Conservation (phyloP, 352 stramenopile species). For the Phytopythium kandeliae region DNA sequence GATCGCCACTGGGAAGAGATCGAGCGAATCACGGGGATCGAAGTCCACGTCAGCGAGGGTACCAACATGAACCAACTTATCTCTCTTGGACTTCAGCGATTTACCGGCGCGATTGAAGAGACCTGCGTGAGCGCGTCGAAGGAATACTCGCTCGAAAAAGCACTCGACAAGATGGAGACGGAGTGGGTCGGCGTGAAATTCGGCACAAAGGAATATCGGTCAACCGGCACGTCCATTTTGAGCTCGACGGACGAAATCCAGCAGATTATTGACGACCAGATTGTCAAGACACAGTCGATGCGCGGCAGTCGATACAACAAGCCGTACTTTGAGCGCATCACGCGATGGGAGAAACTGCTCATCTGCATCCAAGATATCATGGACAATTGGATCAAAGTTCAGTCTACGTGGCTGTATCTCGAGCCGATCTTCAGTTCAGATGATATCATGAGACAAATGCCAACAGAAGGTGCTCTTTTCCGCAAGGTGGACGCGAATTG, state of each 20-base stretch:
- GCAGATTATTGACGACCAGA: conserved; percentile 93
- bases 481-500: conserved; percentile 86
- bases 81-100: conserved; percentile 79
- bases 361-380: conserved; percentile 90
- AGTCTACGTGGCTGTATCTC: conserved; percentile 91
- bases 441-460: conserved; percentile 93
- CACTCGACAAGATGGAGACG: conserved; percentile 90
- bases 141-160: conserved; percentile 92
- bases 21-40: conserved; percentile 77
- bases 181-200: conserved; percentile 93
- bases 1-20: conserved; percentile 93
- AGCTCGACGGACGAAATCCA: conserved; percentile 89
- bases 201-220: conserved; percentile 91
- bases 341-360: conserved; percentile 88
- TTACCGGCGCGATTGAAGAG: conserved; percentile 87
- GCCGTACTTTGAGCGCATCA: conserved; percentile 87
- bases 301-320: conserved; percentile 91
- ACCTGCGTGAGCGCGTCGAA: conserved; percentile 93
- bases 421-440: conserved; percentile 92
- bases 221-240: conserved; percentile 90
- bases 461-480: conserved; percentile 82
- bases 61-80: conserved; percentile 91
- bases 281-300: conserved; percentile 95
- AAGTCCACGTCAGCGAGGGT: conserved; percentile 86
- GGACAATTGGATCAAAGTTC: conserved; percentile 94